Evolutionary conservation across 2,329 filamentous ascomycete species (phyloP).

Genomic region (Botrytis aclada): DNA sequence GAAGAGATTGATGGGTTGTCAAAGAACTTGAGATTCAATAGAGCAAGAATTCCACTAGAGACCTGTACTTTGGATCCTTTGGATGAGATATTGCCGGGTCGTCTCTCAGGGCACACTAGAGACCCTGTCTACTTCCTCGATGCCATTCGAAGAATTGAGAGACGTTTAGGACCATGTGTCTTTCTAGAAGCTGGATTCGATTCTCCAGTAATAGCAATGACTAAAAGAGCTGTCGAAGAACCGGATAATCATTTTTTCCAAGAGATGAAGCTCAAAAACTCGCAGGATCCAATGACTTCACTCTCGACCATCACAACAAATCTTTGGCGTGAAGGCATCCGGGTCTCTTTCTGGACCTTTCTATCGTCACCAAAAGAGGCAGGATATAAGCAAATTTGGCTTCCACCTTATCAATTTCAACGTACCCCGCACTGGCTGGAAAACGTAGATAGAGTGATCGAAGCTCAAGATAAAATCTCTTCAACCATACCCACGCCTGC

Average conservation of each 20-base stretch:
- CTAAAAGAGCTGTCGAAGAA: slow-evolving; percentile 29
- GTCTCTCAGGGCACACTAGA: slow-evolving; percentile 29
- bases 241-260: slow-evolving; percentile 23
- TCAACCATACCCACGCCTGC: no score
- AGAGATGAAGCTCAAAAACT: slow-evolving; percentile 25
- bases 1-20: not conserved
- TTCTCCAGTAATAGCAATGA: slow-evolving; percentile 38
- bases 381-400: not conserved
- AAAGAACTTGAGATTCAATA: not conserved
- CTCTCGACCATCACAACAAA: not conserved
- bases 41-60: slow-evolving; percentile 20
- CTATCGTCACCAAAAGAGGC: not conserved
- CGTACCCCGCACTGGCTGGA: slow-evolving; percentile 35
- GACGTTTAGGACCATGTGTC: slow-evolving; percentile 1
- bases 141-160: slow-evolving; percentile 31
- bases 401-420: slow-evolving; percentile 41
- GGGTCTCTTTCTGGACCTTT: not conserved
- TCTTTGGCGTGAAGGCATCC: not conserved
- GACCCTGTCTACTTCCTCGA: slow-evolving; percentile 33
- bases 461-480: not conserved
- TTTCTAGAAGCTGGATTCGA: slow-evolving; percentile 39
- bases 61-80: not conserved
- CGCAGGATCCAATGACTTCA: not conserved
- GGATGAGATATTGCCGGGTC: not conserved
- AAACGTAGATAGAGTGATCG: not conserved